Evolutionary conservation across 805 yeast species (phyloP), one percentile per base, ranked within the genome.

Genomic region (Saccharomycopsis oosterbeekiorum): DNA sequence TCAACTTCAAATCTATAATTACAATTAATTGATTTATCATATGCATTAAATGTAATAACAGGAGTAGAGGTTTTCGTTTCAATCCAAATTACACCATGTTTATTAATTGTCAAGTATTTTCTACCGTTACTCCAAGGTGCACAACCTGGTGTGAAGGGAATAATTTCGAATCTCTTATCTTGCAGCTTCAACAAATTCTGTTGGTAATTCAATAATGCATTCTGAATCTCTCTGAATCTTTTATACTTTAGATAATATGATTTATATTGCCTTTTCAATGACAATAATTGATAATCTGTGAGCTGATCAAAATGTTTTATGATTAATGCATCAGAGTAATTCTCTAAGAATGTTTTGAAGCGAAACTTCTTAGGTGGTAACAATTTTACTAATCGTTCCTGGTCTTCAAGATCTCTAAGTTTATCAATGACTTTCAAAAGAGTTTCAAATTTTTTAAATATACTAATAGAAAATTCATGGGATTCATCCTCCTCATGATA

Each of bases 31-130:
- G 61, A 54, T 9, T 53, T 62, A 50, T 62, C 65, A 36, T 50
- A 62, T 19, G 62, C 43, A 4, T 56, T 54, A 47, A 64, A 50
- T 17, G 66, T 60, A n/a, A 64, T 47, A 2, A 64, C 56, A 5
- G 66, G 66, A 10, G 21, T 43, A 8, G 61, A 56, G 9, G 66
- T 64, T n/a, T 62, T 62, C 10, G 65, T 62, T 55, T 64, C 66
- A 15, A 62, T 58, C 66, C 66, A 64, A 2, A 60, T 65, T 8
- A 42, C 47, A 4, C 66, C 66, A 47, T 19, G n/a, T 21, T 47
- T 56, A 41, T 60, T 60, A 21, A 62, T 62, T 2, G 65, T 59
- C 39, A 64, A 55, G 24, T 64, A 64, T 40, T 62, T 62, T 40
- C 66, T 40, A 19, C 66, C 66, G 29, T 34, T n/a, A 43, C 60